Evolutionary conservation across 1,284 basidiomycete genomes (phyloP), one percentile per base, ranked within the genome.

Genomic region (Bondarzewia mesenterica): DNA sequence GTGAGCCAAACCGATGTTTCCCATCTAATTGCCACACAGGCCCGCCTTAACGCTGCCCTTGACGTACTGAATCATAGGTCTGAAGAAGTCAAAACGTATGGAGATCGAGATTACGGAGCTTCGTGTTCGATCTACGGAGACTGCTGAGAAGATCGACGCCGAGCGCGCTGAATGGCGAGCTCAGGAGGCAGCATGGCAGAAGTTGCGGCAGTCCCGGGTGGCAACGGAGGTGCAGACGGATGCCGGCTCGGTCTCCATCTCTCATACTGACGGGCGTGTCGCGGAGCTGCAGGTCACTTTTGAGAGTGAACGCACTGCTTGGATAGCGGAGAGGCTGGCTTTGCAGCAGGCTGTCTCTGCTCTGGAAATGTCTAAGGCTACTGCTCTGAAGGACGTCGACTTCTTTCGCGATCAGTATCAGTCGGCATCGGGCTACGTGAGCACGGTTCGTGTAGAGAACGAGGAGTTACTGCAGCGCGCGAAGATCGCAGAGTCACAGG

Each of bases 401-500:
- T 70, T 78, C 52, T 75, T 82, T 63, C 68, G 68, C 23, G 73
- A 73, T 42, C 68, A 74, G 49, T 82, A 82, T 48, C 57, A 52
- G 10, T 63, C 69, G 41, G 79, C 78, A 0, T 80, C 78, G 14
- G 67, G 52, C 2, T 78, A 68, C 36, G 73, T 71, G 2, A 58
- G 62, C 2, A 62, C 23, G 63, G 67, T 16, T 58, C 63, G 37
- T 25, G 36, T 39, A 4, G 80, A 84, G 61, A 85, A 84, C 57
- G 54, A 53, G 18, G 72, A 74, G 36, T 66, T 87, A 20, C 65
- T 75, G 58, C 63, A 73, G 48, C 74, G 72, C 39, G 67, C 64
- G 7, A 59, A 64, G 50, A 68, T 78, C 36, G 77, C 80, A 64
- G 60, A 75, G 54, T 62, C 59, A 3, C 80, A 80, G 54, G 73